Evolutionary conservation across 2,329 filamentous ascomycete genomes (phyloP), one percentile per base, ranked within the genome.

Genomic region (Pseudopithomyces maydicus): DNA sequence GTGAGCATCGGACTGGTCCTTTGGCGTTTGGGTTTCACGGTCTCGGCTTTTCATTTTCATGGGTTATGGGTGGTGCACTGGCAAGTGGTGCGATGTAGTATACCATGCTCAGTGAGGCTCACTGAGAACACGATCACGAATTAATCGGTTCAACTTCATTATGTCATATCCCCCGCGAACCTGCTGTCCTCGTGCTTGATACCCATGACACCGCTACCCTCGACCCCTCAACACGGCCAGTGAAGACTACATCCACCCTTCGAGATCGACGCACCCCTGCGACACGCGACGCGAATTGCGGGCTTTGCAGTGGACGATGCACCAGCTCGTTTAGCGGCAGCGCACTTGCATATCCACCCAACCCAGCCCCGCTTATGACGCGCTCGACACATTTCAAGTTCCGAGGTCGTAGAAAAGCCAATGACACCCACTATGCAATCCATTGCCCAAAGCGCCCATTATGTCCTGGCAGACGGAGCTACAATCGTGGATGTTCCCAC

Each of bases 391-490:
- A 15, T 2, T 29, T 14, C 14, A 6, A 23, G 32, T 3, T 5
- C 12, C 5, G 3, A 41, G n/a, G 7, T 15, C 17, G 19, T 14
- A 11, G 11, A 32, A 14, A 43, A 33, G 32, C 17, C n/a, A 33
- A 32, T n/a, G 8, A n/a, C 32, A 36, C 39, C 14, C 22, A 23
- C 17, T 32, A 48, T 38, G 32, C 19, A 11, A 48, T 11, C 32
- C 22, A 12, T 5, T 23, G 19, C 14, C 2, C 47, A 10, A 39
- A 38, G 20, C 44, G 1, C 33, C 11, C 22, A 61, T 49, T 5
- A 78, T 78, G 76, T 73, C 72, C 46, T 75, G 73, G 62, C 68
- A 71, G 55, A 73, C 72, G 60, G 79, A 81, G 57, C 66, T 79
- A 49, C 65, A 63, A 56, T 81, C 78, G 51, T 80, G 78, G 78